Percentiles rank a stretch among this genome's conserved stretches.
phyloP scores from a whole-genome alignment of 1,284 basidiomycete species.

The Apiotrichum sp. region DNA sequence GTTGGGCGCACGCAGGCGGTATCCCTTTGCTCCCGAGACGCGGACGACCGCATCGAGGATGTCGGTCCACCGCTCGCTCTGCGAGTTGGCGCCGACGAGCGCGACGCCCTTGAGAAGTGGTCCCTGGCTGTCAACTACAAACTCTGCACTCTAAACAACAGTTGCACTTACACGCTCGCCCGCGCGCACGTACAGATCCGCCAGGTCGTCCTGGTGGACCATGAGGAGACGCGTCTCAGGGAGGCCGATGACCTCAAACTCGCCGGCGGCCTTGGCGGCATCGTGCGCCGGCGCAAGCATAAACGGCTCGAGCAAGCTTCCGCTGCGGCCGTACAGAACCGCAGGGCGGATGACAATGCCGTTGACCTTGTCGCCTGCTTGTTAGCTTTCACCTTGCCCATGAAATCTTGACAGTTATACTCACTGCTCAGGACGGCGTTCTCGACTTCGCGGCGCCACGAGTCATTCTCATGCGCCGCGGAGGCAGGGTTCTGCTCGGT shows the following conservation, averaged over 20 bases:
- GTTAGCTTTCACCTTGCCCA: neutral
- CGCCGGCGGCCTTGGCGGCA: constrained; percentile 44
- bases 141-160: no score
- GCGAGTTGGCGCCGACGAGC: constrained; percentile 52
- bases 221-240: constrained; percentile 49
- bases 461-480: constrained; percentile 13
- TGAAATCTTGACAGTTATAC: constrained; percentile 1
- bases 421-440: constrained; percentile 27
- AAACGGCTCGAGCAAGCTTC: constrained; percentile 46
- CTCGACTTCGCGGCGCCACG: constrained; percentile 35
- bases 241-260: constrained; percentile 43
- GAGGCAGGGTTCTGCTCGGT: constrained; percentile 26
- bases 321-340: constrained; percentile 41
- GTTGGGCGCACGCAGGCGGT: constrained; percentile 18
- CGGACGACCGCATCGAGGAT: constrained; percentile 49
- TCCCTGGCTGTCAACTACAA: constrained; percentile 20
- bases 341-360: constrained; percentile 35
- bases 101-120: constrained; percentile 48
- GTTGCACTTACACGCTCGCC: constrained; percentile 45
- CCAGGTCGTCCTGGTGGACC: constrained; percentile 54
- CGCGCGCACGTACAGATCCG: constrained; percentile 50
- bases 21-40: constrained; percentile 45
- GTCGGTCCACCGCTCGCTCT: constrained; percentile 51
- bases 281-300: constrained; percentile 43
- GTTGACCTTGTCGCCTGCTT: constrained; percentile 17